Conservation (phyloP, 2,329 filamentous ascomycete genomes). For the Byssothecium circinans region DNA sequence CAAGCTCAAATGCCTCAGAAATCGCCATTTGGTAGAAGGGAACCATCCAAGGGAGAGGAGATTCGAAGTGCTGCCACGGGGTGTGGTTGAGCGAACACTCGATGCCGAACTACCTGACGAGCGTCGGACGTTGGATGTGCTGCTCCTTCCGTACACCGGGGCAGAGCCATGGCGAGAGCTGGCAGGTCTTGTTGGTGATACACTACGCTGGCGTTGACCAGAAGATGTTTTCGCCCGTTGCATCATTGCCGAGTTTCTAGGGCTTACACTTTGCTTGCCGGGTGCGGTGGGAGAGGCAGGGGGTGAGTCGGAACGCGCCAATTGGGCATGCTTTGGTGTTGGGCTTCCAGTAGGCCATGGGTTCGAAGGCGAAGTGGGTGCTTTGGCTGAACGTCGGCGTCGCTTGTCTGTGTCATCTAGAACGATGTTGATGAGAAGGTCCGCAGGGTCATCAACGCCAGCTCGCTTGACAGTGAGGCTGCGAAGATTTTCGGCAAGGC, state of each 20-base stretch:
- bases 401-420: slow-evolving; percentile 95
- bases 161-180: slow-evolving; percentile 73
- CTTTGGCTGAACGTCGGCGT: slow-evolving; percentile 82
- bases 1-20: slow-evolving; percentile 86
- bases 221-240: slow-evolving; percentile 51
- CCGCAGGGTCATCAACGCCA: slow-evolving; percentile 83
- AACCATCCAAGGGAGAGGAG: slow-evolving; percentile 71
- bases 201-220: slow-evolving; percentile 65
- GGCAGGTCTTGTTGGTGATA: slow-evolving; percentile 75
- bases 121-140: slow-evolving; percentile 73
- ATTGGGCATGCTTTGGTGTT: slow-evolving; percentile 64
- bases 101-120: slow-evolving; percentile 95
- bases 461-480: slow-evolving; percentile 87
- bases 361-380: slow-evolving; percentile 75
- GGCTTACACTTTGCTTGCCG: slow-evolving; percentile 54
- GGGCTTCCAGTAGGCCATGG: slow-evolving; percentile 67
- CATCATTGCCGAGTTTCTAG: slow-evolving; percentile 51
- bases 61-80: slow-evolving; percentile 73
- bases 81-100: slow-evolving; percentile 59
- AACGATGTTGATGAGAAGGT: slow-evolving; percentile 89
- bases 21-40: slow-evolving; percentile 89
- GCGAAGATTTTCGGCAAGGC: slow-evolving; percentile 85
- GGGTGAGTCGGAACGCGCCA: slow-evolving; percentile 68
- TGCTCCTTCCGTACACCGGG: slow-evolving; percentile 64
- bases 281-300: slow-evolving; percentile 43